Evolutionary conservation across 1,284 basidiomycete species (phyloP).

Genomic region (Trametes pubescens): DNA sequence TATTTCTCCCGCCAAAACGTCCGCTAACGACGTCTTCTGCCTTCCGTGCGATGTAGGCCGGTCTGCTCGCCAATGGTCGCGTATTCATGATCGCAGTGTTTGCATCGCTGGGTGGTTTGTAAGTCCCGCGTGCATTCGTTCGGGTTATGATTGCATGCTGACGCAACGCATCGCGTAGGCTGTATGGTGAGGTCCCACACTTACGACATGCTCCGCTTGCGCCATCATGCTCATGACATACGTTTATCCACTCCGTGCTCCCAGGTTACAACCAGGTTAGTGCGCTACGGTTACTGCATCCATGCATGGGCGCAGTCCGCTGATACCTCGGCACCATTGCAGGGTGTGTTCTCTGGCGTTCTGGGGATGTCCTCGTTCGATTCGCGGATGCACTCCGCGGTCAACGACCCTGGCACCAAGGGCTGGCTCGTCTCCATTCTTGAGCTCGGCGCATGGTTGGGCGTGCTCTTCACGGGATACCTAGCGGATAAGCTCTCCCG

Average conservation of each 20-base stretch:
- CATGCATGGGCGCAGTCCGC: constrained; percentile 14
- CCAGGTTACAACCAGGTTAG: constrained; percentile 70
- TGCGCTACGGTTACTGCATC: constrained; percentile 13
- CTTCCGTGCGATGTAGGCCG: constrained; percentile 50
- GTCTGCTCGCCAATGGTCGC: constrained; percentile 65
- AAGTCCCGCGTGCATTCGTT: constrained; percentile 40
- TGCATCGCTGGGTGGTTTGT: constrained; percentile 76
- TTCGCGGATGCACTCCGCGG: constrained; percentile 61
- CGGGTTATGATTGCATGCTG: constrained; percentile 5
- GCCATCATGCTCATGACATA: constrained; percentile 1
- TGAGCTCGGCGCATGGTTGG: constrained; percentile 77
- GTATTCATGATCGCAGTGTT: constrained; percentile 74
- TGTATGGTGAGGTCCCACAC: constrained; percentile 31
- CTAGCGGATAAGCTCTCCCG: constrained; percentile 77
- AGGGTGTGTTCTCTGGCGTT: constrained; percentile 81
- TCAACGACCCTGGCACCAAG: constrained; percentile 58
- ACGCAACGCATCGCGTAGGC: constrained; percentile 14
- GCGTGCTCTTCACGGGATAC: constrained; percentile 72
- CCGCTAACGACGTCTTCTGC: constrained; percentile 5
- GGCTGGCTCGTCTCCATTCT: constrained; percentile 77
- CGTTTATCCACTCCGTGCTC: constrained; percentile 4
- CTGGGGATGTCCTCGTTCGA: constrained; percentile 66
- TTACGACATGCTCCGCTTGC: constrained; percentile 4
- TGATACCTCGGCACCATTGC: constrained; percentile 20
- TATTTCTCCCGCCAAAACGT: not conserved